A percentile compares a stretch with the other conserved stretches of the same genome.
Conservation (phyloP, 768 basidiomycete genomes). For the Hygrophorus russula region DNA sequence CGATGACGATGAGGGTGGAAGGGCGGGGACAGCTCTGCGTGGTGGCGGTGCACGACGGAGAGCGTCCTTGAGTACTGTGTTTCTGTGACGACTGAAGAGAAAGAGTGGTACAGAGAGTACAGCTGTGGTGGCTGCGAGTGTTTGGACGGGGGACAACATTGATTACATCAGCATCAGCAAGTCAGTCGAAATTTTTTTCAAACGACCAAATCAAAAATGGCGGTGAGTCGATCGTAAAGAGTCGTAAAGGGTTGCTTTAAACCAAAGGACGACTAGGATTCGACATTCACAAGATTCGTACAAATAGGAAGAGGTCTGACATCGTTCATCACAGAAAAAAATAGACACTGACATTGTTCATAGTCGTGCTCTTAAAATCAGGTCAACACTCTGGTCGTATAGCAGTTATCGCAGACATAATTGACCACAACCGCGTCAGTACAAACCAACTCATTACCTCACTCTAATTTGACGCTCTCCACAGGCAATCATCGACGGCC, state of each 20-base stretch:
- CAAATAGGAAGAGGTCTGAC: conserved; percentile 88
- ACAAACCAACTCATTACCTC: neutral
- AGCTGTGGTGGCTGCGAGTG: conserved; percentile 3
- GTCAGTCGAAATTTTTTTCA: too few species aligned
- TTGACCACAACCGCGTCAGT: conserved; percentile 96
- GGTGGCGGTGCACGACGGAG: neutral
- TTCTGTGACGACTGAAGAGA: conserved; percentile 1
- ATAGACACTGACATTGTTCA: neutral
- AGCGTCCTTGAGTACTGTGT: too few species aligned
- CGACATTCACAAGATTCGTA: conserved; percentile 94
- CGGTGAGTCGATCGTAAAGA: too few species aligned
- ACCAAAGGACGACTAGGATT: too few species aligned
- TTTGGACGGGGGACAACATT: too few species aligned
- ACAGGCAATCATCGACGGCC: conserved; percentile 94
- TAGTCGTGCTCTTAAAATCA: conserved; percentile 87
- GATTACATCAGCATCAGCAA: too few species aligned
- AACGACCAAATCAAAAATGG: too few species aligned
- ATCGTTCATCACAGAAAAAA: neutral
- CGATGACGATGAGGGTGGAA: neutral
- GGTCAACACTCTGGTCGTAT: conserved; percentile 83
- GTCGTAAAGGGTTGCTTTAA: too few species aligned
- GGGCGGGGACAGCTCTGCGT: neutral
- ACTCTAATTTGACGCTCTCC: neutral
- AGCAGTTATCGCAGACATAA: conserved; percentile 93
- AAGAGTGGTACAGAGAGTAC: conserved; percentile 2